Percentiles rank a stretch among this genome's conserved stretches.
Conservation (phyloP, 2,329 filamentous ascomycete species). For the Diaporthe helianthi region DNA sequence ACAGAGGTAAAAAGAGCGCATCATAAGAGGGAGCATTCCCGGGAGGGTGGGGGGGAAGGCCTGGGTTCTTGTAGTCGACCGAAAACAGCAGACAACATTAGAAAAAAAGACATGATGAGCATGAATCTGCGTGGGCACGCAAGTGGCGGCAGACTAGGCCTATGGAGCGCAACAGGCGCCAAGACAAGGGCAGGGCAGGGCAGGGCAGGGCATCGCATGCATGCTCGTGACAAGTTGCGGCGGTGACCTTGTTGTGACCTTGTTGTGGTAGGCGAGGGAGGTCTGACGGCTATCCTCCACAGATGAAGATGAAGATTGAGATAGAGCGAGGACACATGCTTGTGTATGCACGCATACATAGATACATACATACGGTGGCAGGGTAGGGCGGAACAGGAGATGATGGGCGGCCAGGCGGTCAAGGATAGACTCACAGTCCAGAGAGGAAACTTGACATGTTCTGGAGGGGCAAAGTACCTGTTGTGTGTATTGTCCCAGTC, state of each 20-base stretch:
- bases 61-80: conserved; percentile 9
- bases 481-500: conserved; percentile 3
- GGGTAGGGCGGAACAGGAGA: background rate
- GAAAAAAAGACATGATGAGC: conserved; percentile 13
- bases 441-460: conserved; percentile 44
- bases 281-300: background rate
- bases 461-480: conserved; percentile 23
- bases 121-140: conserved; percentile 17
- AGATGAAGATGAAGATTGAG: background rate
- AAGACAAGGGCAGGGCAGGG: conserved; percentile 15
- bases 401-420: conserved; percentile 11
- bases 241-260: conserved; percentile 3
- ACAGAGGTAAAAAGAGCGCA: background rate
- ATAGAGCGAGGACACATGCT: background rate
- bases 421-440: conserved; percentile 40
- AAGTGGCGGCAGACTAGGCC: conserved; percentile 11
- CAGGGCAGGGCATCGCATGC: background rate
- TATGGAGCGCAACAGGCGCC: conserved; percentile 21
- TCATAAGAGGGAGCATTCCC: background rate
- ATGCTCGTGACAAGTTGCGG: conserved; percentile 20
- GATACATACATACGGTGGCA: background rate
- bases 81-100: background rate
- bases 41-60: background rate
- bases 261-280: background rate
- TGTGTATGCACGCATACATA: background rate